Evolutionary conservation across 306 rosid species (phyloP).

Genomic region (Prosopis cineraria): DNA sequence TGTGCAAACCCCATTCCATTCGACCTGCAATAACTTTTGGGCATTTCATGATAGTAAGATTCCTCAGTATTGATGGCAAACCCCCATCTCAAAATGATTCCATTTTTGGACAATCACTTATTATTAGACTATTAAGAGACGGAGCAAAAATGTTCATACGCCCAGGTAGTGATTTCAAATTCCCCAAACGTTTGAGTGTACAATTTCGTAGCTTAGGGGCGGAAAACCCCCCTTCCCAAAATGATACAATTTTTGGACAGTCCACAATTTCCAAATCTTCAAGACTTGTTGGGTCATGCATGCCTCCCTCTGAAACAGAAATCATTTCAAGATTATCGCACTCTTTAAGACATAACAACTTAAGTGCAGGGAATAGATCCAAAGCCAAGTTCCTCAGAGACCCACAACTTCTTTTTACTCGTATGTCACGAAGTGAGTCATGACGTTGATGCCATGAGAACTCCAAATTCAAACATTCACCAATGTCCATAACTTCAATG

Average conservation of each 20-base stretch:
- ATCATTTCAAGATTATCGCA: conserved; percentile 21
- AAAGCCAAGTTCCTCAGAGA: background rate
- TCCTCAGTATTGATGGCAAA: background rate
- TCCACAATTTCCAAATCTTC: fast-evolving
- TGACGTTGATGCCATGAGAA: background rate
- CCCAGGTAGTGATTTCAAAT: background rate
- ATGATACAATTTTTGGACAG: background rate
- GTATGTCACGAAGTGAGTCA: background rate
- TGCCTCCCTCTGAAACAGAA: background rate
- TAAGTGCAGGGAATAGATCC: conserved; percentile 19
- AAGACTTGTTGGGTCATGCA: background rate
- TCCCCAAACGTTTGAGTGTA: background rate
- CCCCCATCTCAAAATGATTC: background rate
- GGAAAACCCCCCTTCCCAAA: background rate
- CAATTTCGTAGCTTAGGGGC: background rate
- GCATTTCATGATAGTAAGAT: background rate
- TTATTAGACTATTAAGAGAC: background rate
- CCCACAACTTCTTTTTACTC: background rate
- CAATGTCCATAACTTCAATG: background rate
- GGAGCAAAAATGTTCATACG: background rate
- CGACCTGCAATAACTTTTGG: background rate
- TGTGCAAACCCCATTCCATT: background rate
- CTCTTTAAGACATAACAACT: fast-evolving
- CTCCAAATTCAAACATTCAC: background rate
- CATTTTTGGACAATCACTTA: background rate